A percentile compares a stretch with the other conserved stretches of the same genome.
phyloP scores from a whole-genome alignment of 768 basidiomycete species.

The Phanerochaete sordida region DNA sequence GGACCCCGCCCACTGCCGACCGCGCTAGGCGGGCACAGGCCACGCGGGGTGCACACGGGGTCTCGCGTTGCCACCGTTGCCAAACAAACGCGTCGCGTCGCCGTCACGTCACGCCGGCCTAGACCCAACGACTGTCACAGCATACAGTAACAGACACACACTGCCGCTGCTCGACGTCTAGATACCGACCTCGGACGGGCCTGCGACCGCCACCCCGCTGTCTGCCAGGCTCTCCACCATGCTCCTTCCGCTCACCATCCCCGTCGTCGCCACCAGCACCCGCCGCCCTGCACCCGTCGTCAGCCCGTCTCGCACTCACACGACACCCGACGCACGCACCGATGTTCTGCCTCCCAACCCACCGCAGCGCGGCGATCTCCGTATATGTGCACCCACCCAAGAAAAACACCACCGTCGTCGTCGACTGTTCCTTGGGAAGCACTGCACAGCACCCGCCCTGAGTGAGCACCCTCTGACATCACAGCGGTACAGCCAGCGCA shows the following conservation, averaged over 20 bases:
- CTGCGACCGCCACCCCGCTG: slow-evolving; percentile 29
- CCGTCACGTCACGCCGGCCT: slow-evolving; percentile 13
- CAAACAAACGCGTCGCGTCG: slow-evolving; percentile 52
- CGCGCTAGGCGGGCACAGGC: neutral
- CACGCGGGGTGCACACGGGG: slow-evolving; percentile 14
- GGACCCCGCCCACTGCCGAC: slow-evolving; percentile 18
- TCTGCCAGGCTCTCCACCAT: slow-evolving; percentile 68
- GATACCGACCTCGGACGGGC: slow-evolving; percentile 39
- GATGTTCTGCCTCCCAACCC: slow-evolving; percentile 83
- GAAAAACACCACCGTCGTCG: slow-evolving; percentile 93
- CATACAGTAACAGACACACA: neutral
- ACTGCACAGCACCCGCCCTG: slow-evolving; percentile 27
- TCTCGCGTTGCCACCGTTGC: slow-evolving; percentile 22
- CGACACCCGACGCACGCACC: slow-evolving; percentile 39
- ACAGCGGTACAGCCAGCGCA: neutral
- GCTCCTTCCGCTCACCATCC: slow-evolving; percentile 78
- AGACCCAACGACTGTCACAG: too few species aligned
- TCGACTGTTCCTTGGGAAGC: slow-evolving; percentile 53
- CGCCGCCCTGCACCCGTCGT: slow-evolving; percentile 61
- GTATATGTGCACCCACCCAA: slow-evolving; percentile 96
- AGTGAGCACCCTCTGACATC: neutral
- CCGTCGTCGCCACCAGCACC: slow-evolving; percentile 89
- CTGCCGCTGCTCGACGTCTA: slow-evolving; percentile 13
- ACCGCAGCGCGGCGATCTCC: slow-evolving; percentile 92
- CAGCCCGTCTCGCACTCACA: neutral